phyloP scores from a whole-genome alignment of 257 asterid species.

The Nicotiana noctiflora region DNA sequence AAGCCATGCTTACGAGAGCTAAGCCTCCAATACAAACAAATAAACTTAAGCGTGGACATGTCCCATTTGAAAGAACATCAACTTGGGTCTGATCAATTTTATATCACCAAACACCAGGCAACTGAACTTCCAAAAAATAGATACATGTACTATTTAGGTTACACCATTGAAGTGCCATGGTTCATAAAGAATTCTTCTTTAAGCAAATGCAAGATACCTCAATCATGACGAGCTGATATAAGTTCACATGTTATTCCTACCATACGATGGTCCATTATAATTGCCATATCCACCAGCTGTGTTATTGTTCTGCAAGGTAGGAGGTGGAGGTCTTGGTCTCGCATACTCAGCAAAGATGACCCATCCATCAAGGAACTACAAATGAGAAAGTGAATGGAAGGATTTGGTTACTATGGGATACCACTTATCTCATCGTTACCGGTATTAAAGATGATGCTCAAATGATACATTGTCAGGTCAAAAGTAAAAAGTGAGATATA shows the following conservation, averaged over 20 bases:
- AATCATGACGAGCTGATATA: neutral
- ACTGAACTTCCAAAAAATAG: neutral
- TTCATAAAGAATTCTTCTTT: neutral
- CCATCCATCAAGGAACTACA: constrained; percentile 83
- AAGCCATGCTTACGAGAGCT: neutral
- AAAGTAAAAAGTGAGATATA: too few species aligned
- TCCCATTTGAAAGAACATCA: neutral
- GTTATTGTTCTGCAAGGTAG: constrained; percentile 18
- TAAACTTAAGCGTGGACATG: neutral
- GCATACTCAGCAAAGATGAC: constrained; percentile 83
- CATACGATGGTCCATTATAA: neutral
- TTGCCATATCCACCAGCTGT: constrained; percentile 15
- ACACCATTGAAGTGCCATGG: neutral
- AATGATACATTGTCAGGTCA: too few species aligned
- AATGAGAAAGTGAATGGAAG: neutral
- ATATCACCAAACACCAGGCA: neutral
- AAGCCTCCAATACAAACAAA: neutral
- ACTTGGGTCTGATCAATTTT: neutral
- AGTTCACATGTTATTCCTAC: constrained; percentile 1
- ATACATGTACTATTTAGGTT: neutral
- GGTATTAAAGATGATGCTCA: too few species aligned
- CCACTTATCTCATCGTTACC: too few species aligned
- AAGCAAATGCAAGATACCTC: neutral
- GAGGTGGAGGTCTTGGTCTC: constrained; percentile 50
- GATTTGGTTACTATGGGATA: too few species aligned